A percentile compares a stretch with the other conserved stretches of the same genome.
Conservation (phyloP, 164 flowering plant species). For the Aristolochia contorta region DNA sequence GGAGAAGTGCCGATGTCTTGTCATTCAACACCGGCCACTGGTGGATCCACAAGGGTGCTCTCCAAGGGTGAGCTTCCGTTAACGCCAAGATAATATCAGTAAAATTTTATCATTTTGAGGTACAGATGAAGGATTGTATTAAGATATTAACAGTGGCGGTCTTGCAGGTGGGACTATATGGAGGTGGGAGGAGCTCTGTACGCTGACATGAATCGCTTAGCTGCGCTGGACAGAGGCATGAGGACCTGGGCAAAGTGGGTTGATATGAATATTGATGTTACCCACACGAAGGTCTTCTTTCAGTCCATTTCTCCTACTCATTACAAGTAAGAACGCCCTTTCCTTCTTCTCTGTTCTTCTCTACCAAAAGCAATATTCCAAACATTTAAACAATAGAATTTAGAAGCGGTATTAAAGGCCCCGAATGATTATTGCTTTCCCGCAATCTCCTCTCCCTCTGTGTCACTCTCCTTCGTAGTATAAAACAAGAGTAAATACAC, state of each 20-base stretch:
- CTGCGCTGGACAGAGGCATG: conserved; percentile 58
- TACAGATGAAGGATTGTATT: background rate
- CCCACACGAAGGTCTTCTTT: conserved; percentile 59
- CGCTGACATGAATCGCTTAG: conserved; percentile 68
- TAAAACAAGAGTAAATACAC: too few relatives aligned
- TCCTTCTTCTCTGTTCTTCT: conserved; percentile 8
- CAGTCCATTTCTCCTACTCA: conserved; percentile 83
- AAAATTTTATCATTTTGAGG: too few relatives aligned
- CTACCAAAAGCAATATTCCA: background rate
- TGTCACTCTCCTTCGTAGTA: too few relatives aligned
- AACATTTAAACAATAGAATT: too few relatives aligned
- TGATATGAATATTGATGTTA: conserved; percentile 46
- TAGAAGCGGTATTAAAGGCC: too few relatives aligned
- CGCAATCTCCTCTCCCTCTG: too few relatives aligned
- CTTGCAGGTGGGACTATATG: conserved; percentile 77
- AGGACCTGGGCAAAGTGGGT: conserved; percentile 85
- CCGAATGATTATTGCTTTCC: too few relatives aligned
- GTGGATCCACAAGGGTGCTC: conserved; percentile 52
- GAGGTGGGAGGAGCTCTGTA: conserved; percentile 46
- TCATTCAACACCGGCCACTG: conserved; percentile 70
- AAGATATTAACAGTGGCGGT: background rate
- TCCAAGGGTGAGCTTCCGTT: conserved; percentile 32
- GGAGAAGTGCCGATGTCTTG: conserved; percentile 47
- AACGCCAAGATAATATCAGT: too few relatives aligned
- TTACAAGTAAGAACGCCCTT: conserved; percentile 43